A percentile compares a stretch with the other conserved stretches of the same genome.
Evolutionary conservation across 768 basidiomycete species (phyloP).

Genomic region (Kwoniella sp.): DNA sequence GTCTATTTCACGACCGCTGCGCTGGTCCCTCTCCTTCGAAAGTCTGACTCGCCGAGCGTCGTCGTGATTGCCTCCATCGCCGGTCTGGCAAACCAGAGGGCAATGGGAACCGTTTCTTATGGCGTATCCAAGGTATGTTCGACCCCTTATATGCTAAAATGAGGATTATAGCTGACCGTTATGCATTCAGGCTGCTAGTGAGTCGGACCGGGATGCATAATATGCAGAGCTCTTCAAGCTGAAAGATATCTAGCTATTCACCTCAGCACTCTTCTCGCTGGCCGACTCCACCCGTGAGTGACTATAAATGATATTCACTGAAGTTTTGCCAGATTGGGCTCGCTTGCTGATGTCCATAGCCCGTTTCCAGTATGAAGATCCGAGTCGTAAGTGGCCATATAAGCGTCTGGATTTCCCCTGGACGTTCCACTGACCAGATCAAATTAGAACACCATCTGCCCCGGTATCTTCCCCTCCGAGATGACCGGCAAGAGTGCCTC

Average conservation of each 20-base stretch:
- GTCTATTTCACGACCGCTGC: conserved; percentile 47
- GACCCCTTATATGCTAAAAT: background rate
- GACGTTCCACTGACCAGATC: background rate
- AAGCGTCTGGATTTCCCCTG: background rate
- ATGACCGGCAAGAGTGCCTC: conserved; percentile 45
- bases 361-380: conserved; percentile 45
- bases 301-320: background rate
- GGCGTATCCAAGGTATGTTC: conserved; percentile 39
- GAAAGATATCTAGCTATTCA: conserved; percentile 28
- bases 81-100: conserved; percentile 42
- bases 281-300: conserved; percentile 44
- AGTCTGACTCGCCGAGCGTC: conserved; percentile 36
- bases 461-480: conserved; percentile 54
- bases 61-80: conserved; percentile 49
- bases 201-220: too few relatives aligned
- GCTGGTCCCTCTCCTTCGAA: conserved; percentile 41
- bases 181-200: conserved; percentile 33
- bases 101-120: conserved; percentile 42
- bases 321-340: too few relatives aligned
- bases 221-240: conserved; percentile 5
- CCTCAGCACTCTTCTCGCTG: conserved; percentile 41
- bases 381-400: conserved; percentile 31
- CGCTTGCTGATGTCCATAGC: background rate
- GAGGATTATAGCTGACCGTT: background rate
- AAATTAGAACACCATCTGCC: conserved; percentile 45